Evolutionary conservation across 169 alveolate species (phyloP).

Genomic region (Prorocentrum cordatum): DNA sequence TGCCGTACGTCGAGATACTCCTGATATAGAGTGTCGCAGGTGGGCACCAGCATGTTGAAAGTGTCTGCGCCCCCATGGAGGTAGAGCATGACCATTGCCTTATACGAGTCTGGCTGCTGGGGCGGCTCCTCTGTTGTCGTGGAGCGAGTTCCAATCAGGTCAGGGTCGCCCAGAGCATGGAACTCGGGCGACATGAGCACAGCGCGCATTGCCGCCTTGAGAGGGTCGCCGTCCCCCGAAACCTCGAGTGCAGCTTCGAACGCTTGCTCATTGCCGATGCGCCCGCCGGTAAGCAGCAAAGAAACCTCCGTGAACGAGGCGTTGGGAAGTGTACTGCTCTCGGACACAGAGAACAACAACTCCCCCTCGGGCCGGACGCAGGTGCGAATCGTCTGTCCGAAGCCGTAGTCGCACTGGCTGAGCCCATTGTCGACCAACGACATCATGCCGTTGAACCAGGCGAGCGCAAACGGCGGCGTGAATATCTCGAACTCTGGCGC

Average conservation of each 20-base stretch:
- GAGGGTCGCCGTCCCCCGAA: background rate
- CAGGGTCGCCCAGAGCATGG: conserved; percentile 11
- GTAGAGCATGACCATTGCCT: conserved; percentile 18
- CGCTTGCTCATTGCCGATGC: background rate
- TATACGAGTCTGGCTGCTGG: no score
- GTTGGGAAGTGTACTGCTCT: no score
- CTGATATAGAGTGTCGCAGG: conserved; percentile 1
- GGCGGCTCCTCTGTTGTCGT: no score
- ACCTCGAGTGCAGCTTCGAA: conserved; percentile 17
- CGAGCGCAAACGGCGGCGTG: background rate
- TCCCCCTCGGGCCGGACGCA: no score
- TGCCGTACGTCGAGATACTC: conserved; percentile 7
- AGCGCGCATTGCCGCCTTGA: conserved; percentile 19
- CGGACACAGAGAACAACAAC: no score
- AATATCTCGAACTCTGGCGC: conserved; percentile 50
- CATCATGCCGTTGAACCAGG: background rate
- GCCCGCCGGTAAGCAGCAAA: conserved; percentile 62
- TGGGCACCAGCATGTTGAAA: conserved; percentile 46
- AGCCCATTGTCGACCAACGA: conserved; percentile 12
- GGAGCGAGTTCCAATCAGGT: no score
- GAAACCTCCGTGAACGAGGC: no score
- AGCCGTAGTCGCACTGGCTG: conserved; percentile 4
- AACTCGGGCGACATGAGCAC: conserved; percentile 31
- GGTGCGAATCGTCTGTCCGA: background rate
- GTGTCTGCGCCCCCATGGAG: conserved; percentile 26